Percentiles rank a stretch among this genome's conserved stretches.
Evolutionary conservation across 306 rosid genomes (phyloP).

Genomic region (Pyrus communis): DNA sequence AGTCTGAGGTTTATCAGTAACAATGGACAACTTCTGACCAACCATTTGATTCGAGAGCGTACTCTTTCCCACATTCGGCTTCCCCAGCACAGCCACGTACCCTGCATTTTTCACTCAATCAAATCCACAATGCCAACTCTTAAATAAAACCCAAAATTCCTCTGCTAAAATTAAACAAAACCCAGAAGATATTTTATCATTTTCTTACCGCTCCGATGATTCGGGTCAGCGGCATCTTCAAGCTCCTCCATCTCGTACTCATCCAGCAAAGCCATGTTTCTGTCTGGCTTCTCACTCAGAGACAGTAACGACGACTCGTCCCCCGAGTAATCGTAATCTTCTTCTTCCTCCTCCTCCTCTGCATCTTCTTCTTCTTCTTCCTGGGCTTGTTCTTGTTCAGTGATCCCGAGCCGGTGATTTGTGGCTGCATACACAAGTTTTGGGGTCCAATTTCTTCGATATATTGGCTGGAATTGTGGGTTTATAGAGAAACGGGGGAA

Average conservation of each 20-base stretch:
- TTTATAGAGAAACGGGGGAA: conserved; percentile 18
- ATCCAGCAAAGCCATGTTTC: conserved; percentile 64
- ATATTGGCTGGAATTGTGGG: conserved; percentile 17
- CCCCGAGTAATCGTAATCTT: conserved; percentile 35
- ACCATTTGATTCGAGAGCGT: conserved; percentile 90
- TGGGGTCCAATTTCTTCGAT: conserved; percentile 12
- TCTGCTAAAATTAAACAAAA: background rate
- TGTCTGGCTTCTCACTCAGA: conserved; percentile 70
- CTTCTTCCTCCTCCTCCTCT: conserved; percentile 16
- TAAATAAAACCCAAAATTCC: background rate
- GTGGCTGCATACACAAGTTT: conserved; percentile 12
- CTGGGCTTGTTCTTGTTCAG: conserved; percentile 11
- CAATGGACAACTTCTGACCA: conserved; percentile 90
- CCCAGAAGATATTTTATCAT: conserved; percentile 8
- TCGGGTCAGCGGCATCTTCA: conserved; percentile 26
- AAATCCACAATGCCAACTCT: conserved; percentile 6
- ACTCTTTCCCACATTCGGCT: conserved; percentile 96
- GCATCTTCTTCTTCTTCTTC: background rate
- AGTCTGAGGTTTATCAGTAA: conserved; percentile 95
- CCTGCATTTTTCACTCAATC: conserved; percentile 45
- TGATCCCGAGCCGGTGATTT: conserved; percentile 13
- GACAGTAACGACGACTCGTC: conserved; percentile 68
- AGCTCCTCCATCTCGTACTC: conserved; percentile 81
- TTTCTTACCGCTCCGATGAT: conserved; percentile 68
- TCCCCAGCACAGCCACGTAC: conserved; percentile 85